A percentile compares a stretch with the other conserved stretches of the same genome.
These are phyloP conservation scores for Drosera spatulata DNA, from an alignment of 179 eudicot genomes.

Conservation along the genomic window DNA sequence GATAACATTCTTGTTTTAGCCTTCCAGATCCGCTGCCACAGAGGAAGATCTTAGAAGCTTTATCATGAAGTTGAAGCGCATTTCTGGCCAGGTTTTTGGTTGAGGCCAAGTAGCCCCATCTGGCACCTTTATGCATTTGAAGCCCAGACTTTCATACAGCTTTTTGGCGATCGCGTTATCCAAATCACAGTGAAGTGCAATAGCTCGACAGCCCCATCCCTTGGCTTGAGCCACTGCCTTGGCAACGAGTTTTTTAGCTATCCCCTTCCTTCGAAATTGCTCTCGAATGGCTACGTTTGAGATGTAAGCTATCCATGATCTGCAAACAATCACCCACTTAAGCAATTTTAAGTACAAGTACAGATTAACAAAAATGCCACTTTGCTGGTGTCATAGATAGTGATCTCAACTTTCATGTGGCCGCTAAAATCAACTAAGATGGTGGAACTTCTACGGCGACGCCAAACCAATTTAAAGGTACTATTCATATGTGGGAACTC, in stretches of 20 bases:
- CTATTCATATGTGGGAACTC: too few relatives aligned
- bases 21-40: slow-evolving; percentile 1
- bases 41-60: slow-evolving; percentile 43
- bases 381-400: too few relatives aligned
- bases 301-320: slow-evolving; percentile 80
- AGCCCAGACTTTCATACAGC: slow-evolving; percentile 62
- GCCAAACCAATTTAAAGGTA: too few relatives aligned
- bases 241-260: slow-evolving; percentile 65
- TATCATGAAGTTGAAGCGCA: slow-evolving; percentile 82
- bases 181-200: slow-evolving; percentile 84
- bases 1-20: background rate
- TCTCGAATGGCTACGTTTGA: slow-evolving; percentile 95
- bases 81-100: slow-evolving; percentile 68
- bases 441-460: too few relatives aligned
- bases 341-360: too few relatives aligned
- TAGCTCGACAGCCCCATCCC: slow-evolving; percentile 79
- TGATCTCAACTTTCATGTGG: too few relatives aligned
- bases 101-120: slow-evolving; percentile 90
- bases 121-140: slow-evolving; percentile 56
- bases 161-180: slow-evolving; percentile 61
- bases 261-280: slow-evolving; percentile 64
- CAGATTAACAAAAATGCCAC: too few relatives aligned
- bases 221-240: slow-evolving; percentile 82
- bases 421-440: too few relatives aligned
- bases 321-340: slow-evolving; percentile 12